Evolutionary conservation across 768 basidiomycete species (phyloP), one percentile per base, ranked within the genome.

Genomic region (Lactarius sanguifluus): DNA sequence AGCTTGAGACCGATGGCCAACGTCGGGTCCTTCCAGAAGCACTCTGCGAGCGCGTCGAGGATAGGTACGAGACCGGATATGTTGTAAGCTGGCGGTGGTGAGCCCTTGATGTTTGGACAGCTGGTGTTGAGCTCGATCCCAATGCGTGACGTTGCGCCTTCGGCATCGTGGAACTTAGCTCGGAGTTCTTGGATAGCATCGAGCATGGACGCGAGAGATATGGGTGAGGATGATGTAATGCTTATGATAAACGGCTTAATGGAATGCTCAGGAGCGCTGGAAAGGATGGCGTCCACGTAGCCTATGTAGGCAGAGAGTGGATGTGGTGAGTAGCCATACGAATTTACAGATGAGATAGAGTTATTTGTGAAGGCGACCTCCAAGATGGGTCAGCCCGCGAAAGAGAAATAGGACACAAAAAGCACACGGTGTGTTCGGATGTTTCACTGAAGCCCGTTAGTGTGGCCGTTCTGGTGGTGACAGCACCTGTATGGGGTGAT

Each of bases 241-340:
- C 89, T 91, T 74, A 95, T 82, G 72, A 95, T 88, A 71, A 95
- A 81, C 1, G 89, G 92, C 69, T 88, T 88, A 66, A 20, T 67
- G 61, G 65, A 45, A 68, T 68, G 45, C 74, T 76, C 13, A 77
- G 76, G 16, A 68, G 60, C 64, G 36, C 30, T 72, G 66, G 84
- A 75, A 65, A 90, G 81, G 52, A 86, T 71, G 43, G 80, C 74
- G 20, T 76, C 74, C 56, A 92, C 78, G 88, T 89, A 91, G 59
- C 73, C 75, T 54, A 92, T 74, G 77, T 94, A 95, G 28, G 73
- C 70, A n/a, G 78, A 72, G 52, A 95, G 81, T 6, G 89, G 85
- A 71, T 88, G 81, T 0, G 92, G 93, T 9, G 91, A 94, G 77
- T 94, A 96, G 28, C 93, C 93, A 75, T 91, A 95, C 0, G 89